A percentile compares a stretch with the other conserved stretches of the same genome.
Evolutionary conservation across 306 rosid genomes (phyloP).

Genomic region (Sindora glabra): DNA sequence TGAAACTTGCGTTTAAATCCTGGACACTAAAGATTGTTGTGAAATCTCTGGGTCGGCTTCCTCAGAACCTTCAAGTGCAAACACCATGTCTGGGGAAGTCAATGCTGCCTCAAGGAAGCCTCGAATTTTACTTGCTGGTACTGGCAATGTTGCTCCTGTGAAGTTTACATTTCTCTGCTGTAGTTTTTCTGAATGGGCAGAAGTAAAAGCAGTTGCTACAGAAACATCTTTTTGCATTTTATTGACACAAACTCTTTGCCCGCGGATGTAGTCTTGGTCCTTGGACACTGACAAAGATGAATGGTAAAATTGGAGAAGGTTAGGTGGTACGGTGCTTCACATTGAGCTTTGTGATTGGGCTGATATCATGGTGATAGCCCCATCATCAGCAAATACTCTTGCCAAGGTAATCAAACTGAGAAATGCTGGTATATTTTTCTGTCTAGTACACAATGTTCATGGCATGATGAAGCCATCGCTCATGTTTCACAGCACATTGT

Average conservation of each 20-base stretch:
- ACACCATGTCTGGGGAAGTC: constrained; percentile 8
- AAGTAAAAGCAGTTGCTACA: constrained; percentile 59
- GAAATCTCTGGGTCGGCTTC: too few species aligned
- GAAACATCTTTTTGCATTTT: constrained; percentile 44
- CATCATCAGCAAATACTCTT: constrained; percentile 54
- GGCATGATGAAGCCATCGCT: background rate
- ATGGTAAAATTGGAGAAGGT: constrained; percentile 53
- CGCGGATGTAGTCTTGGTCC: constrained; percentile 18
- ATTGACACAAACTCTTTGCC: constrained; percentile 43
- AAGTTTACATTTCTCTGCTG: constrained; percentile 52
- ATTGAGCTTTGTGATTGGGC: constrained; percentile 68
- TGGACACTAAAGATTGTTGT: too few species aligned
- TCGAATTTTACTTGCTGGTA: constrained; percentile 65
- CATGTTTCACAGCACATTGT: background rate
- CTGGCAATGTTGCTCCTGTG: constrained; percentile 67
- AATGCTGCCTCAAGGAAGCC: constrained; percentile 49
- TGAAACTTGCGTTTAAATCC: too few species aligned
- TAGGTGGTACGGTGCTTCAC: constrained; percentile 55
- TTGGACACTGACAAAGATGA: constrained; percentile 53
- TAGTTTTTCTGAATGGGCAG: constrained; percentile 68
- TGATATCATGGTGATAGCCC: constrained; percentile 55
- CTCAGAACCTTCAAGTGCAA: too few species aligned
- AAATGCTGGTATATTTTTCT: background rate
- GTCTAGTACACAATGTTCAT: too few species aligned
- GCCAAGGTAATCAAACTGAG: constrained; percentile 38